A percentile compares a stretch with the other conserved stretches of the same genome.
Conservation (phyloP, 2,329 filamentous ascomycete genomes). For the Aspergillus hiratsukae region DNA sequence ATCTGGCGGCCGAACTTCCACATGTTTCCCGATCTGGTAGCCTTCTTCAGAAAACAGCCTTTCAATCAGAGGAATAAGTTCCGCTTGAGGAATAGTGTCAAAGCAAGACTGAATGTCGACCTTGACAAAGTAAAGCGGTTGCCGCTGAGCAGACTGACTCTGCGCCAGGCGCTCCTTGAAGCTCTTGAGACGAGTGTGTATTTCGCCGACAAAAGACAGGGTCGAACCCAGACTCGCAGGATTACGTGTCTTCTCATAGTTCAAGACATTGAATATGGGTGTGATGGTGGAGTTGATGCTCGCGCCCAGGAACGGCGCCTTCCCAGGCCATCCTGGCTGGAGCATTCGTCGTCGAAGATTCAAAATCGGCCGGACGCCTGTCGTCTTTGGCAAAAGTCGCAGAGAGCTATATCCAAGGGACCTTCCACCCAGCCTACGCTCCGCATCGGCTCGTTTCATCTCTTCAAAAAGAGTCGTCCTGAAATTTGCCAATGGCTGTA, state of each 20-base stretch:
- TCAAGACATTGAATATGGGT: constrained; percentile 72
- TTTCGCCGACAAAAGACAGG: constrained; percentile 74
- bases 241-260: constrained; percentile 63
- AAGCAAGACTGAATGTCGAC: constrained; percentile 89
- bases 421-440: constrained; percentile 56
- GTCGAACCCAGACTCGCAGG: constrained; percentile 68
- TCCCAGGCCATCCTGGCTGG: constrained; percentile 46
- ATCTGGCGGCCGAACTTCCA: constrained; percentile 59
- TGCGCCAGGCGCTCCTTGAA: constrained; percentile 53
- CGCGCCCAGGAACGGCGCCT: constrained; percentile 47
- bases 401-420: constrained; percentile 72
- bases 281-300: constrained; percentile 68
- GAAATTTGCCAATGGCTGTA: constrained; percentile 65
- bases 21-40: constrained; percentile 72
- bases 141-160: constrained; percentile 6
- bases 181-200: constrained; percentile 66
- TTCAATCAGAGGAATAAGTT: constrained; percentile 64
- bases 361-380: constrained; percentile 75
- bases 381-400: constrained; percentile 75
- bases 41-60: constrained; percentile 51
- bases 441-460: constrained; percentile 55
- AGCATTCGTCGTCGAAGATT: constrained; percentile 69
- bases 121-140: constrained; percentile 81
- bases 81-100: constrained; percentile 84
- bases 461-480: constrained; percentile 76